phyloP scores from a whole-genome alignment of 352 stramenopile species.

The Pythium rhizo-oryzae region DNA sequence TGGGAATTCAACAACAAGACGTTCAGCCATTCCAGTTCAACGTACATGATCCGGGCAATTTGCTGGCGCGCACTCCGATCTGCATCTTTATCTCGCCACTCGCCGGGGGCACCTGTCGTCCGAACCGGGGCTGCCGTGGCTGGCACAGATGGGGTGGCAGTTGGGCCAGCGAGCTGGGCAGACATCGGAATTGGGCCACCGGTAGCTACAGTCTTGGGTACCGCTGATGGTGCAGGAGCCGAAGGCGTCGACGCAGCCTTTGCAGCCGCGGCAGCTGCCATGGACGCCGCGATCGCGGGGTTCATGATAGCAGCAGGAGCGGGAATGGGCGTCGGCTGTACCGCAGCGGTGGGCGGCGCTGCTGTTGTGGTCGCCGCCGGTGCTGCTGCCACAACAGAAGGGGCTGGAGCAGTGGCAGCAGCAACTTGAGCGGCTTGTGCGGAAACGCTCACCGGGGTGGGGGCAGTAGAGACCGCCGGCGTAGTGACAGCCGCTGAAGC shows the following conservation, averaged over 20 bases:
- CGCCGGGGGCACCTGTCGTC: conserved; percentile 32
- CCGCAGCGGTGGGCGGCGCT: not conserved
- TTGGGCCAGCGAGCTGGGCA: conserved; percentile 20
- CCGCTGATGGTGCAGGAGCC: not conserved
- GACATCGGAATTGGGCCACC: conserved; percentile 29
- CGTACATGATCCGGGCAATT: conserved; percentile 89
- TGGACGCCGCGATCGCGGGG: conserved; percentile 6
- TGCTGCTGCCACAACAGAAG: not conserved
- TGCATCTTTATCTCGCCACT: conserved; percentile 88
- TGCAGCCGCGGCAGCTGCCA: conserved; percentile 5
- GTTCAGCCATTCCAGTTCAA: conserved; percentile 13
- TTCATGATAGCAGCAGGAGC: not conserved
- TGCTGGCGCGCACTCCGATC: conserved; percentile 80
- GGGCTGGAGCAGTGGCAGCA: not conserved
- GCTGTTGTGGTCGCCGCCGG: not conserved
- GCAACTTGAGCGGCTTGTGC: not conserved
- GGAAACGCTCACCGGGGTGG: not conserved
- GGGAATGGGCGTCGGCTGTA: not conserved
- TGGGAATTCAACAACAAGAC: not conserved
- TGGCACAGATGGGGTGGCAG: conserved; percentile 6
- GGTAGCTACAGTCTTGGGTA: not conserved
- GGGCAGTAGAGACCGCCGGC: not conserved
- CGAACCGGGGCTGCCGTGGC: conserved; percentile 13
- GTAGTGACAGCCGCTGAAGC: not conserved
- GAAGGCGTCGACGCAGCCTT: not conserved